Evolutionary conservation across 2,329 filamentous ascomycete species (phyloP).

Genomic region (Rosellinia necatrix): DNA sequence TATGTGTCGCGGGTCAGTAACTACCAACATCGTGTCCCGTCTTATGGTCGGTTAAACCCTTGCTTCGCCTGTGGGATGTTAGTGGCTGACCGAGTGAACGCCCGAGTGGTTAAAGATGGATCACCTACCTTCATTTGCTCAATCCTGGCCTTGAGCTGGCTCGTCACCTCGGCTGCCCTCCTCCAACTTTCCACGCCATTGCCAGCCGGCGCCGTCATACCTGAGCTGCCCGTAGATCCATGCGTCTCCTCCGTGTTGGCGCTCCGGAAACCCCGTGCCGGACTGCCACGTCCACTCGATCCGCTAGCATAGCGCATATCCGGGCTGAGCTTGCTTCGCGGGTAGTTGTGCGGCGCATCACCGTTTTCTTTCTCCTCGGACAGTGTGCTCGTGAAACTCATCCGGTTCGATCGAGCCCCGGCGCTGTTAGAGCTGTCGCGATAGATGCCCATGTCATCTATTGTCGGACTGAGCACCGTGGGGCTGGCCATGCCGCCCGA

Average conservation of each 20-base stretch:
- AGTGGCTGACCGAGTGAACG: not conserved
- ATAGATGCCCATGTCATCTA: conserved; percentile 65
- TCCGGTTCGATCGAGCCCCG: conserved; percentile 52
- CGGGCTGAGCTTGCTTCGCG: conserved; percentile 58
- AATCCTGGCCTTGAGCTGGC: conserved; percentile 94
- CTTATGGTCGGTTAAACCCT: conserved; percentile 52
- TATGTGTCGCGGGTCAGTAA: too few species aligned
- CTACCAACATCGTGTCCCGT: not conserved
- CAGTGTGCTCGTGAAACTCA: conserved; percentile 67
- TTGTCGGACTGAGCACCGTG: conserved; percentile 55
- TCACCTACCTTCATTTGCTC: conserved; percentile 87
- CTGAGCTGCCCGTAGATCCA: conserved; percentile 27
- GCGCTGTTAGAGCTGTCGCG: conserved; percentile 53
- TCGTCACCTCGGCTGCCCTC: conserved; percentile 94
- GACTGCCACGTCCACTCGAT: conserved; percentile 63
- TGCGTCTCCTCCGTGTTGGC: conserved; percentile 38
- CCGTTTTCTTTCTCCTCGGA: conserved; percentile 82
- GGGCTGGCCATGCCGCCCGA: conserved; percentile 47
- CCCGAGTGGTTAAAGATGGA: not conserved
- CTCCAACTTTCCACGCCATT: conserved; percentile 91
- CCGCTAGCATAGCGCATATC: conserved; percentile 59
- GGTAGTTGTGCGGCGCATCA: conserved; percentile 48
- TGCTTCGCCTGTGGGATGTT: conserved; percentile 51
- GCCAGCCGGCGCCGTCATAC: conserved; percentile 26
- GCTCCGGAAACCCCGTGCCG: conserved; percentile 59